phyloP scores from a whole-genome alignment of 2,329 filamentous ascomycete genomes.

The Cryphonectria naterciae region DNA sequence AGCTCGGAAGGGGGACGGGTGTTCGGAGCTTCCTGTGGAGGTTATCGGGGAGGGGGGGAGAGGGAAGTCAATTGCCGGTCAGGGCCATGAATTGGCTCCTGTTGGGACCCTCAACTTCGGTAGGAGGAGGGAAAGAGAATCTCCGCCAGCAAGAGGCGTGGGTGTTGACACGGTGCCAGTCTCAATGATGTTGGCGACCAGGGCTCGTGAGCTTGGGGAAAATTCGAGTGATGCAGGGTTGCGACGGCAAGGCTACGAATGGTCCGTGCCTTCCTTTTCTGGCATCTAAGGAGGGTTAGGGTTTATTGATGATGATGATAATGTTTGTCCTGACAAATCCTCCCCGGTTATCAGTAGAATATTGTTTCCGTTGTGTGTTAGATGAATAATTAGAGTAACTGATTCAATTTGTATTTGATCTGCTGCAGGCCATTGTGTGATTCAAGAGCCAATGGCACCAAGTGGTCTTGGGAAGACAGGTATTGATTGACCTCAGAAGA shows the following conservation, averaged over 20 bases:
- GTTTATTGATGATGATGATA: neutral
- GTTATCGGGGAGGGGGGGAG: constrained; percentile 6
- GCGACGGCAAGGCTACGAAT: neutral
- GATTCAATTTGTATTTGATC: neutral
- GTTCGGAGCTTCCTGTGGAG: constrained; percentile 21
- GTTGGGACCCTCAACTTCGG: constrained; percentile 1
- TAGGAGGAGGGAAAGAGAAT: neutral
- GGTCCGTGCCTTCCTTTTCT: neutral
- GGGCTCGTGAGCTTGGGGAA: constrained; percentile 19
- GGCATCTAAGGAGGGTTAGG: neutral
- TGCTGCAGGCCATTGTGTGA: neutral
- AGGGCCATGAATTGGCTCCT: constrained; percentile 20
- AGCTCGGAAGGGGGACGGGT: neutral
- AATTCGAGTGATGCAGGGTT: constrained; percentile 24
- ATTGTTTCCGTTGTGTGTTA: neutral
- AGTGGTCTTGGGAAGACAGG: neutral
- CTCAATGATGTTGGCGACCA: constrained; percentile 9
- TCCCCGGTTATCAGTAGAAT: neutral
- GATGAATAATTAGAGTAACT: neutral
- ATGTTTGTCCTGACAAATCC: too few relatives aligned
- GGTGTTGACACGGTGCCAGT: constrained; percentile 12
- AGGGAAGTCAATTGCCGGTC: constrained; percentile 17
- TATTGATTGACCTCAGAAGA: neutral
- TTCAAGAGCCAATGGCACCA: neutral
- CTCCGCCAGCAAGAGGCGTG: constrained; percentile 14